Base-by-base conservation (phyloP, 352 stramenopile species). In the Phytopythium aichiense region DNA sequence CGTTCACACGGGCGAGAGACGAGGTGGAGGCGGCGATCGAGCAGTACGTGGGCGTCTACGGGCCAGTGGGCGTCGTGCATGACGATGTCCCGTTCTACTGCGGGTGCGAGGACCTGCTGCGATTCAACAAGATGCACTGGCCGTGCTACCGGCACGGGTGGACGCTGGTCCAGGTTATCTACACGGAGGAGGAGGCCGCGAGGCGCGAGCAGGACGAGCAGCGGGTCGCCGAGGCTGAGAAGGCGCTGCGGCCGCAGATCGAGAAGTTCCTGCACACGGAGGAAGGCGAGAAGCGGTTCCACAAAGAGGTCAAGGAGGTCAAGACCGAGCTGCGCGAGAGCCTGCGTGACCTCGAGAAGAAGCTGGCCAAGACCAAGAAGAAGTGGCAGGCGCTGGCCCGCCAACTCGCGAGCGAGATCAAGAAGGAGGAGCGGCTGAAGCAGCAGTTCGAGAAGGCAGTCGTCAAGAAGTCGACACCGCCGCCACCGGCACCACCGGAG, bases 31-130 rank as follows among this genome's bases (percentile, higher is more conserved):
- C 74, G 22, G 84, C 84, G 8, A 57, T 93, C 11, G 75, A 77
- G 35, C 62, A 91, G 37, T 91, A 81, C 53, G 55, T 90, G 13
- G 81, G 84, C 15, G 61, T 76, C 4, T 93, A 85, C 23, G 81
- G 84, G 0, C 81, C 79, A 0, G 64, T 91, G n/a, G 84, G 84
- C 1, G 53, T 90, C 6, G 66, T 40, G 15, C 81, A 91, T 46
- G 69, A 79, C 20, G 69, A 76, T 22, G 75, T 91, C 7, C 84
- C 81, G n/a, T 86, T 93, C 71, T 78, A 82, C 22, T 93, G 84
- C 48, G 79, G 72, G 12, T 93, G 84, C 59, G 80, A 90, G 33
- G 76, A 86, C 3, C 58, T 91, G 30, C 60, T 91, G 35, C 77
- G 73, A 13, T 83, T 77, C 53, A 69, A 84, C 50, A 92, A 89